Evolutionary conservation across 352 stramenopile species (phyloP).

Genomic region (Aphanomyces astaci): DNA sequence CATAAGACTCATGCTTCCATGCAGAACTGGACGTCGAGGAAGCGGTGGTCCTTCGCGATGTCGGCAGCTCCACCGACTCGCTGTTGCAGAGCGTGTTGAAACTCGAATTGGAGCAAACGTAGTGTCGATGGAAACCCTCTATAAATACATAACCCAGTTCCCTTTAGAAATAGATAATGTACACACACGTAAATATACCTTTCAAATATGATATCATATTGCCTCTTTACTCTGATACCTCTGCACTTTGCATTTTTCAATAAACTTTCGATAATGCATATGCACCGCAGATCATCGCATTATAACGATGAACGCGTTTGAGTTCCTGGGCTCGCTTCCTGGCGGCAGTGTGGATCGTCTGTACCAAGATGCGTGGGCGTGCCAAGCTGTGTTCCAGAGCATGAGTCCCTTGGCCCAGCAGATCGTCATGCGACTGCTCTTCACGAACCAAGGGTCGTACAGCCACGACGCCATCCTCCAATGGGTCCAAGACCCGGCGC

Average conservation of each 20-base stretch:
- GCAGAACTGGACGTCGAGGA: neutral
- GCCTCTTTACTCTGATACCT: too few species aligned
- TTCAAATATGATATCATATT: too few species aligned
- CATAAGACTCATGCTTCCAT: too few species aligned
- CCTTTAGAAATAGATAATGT: neutral
- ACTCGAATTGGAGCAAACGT: conserved; percentile 5
- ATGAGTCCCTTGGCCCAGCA: conserved; percentile 81
- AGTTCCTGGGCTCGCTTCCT: conserved; percentile 78
- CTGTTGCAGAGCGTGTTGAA: conserved; percentile 18
- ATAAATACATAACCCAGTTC: neutral
- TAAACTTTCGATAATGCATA: too few species aligned
- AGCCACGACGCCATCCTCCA: neutral
- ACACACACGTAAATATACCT: too few species aligned
- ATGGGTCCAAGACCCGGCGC: conserved; percentile 3
- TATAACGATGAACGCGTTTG: conserved; percentile 84
- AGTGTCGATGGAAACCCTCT: neutral
- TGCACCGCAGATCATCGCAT: neutral
- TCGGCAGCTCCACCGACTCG: neutral
- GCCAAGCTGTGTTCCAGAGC: conserved; percentile 83
- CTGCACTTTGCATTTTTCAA: neutral
- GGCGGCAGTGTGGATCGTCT: conserved; percentile 63
- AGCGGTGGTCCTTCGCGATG: neutral
- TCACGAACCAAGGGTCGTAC: conserved; percentile 30
- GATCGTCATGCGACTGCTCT: conserved; percentile 84
- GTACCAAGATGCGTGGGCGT: conserved; percentile 82